Percentiles rank a stretch among this genome's conserved stretches.
Evolutionary conservation across 2,329 filamentous ascomycete species (phyloP).

Genomic region (Chaetothyriales sp.): DNA sequence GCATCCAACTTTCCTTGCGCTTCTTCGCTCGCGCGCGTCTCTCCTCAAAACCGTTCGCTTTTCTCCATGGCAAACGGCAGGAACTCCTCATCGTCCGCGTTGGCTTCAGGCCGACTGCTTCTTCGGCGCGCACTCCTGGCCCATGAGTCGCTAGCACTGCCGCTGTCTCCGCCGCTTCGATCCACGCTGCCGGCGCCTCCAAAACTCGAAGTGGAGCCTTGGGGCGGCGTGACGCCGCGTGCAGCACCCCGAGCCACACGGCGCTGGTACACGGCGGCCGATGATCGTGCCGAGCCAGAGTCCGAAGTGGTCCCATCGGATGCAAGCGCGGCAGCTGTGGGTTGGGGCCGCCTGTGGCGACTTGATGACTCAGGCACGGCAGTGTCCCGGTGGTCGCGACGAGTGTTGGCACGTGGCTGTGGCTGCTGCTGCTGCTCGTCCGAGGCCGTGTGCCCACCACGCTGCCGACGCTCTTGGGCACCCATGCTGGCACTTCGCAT

Average conservation of each 20-base stretch:
- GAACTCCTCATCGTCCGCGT: conserved; percentile 16
- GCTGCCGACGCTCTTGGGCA: conserved; percentile 14
- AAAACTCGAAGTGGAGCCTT: conserved; percentile 14
- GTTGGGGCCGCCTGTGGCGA: not conserved
- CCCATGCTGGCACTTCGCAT: conserved; percentile 36
- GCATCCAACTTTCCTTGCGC: no score
- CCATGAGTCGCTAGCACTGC: conserved; percentile 13
- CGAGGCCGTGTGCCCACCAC: not conserved
- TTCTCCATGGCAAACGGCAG: conserved; percentile 17
- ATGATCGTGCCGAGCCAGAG: conserved; percentile 13
- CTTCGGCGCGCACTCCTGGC: conserved; percentile 9
- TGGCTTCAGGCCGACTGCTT: conserved; percentile 14
- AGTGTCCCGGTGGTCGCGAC: not conserved
- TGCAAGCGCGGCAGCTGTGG: conserved; percentile 2
- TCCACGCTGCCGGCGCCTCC: conserved; percentile 14
- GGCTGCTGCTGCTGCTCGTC: no score
- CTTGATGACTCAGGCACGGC: not conserved
- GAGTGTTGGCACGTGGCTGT: conserved; percentile 1
- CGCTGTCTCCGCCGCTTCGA: conserved; percentile 9
- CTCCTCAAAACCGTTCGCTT: conserved; percentile 6
- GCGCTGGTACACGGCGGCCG: conserved; percentile 8
- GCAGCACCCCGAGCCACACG: conserved; percentile 5
- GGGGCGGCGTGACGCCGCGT: conserved; percentile 9
- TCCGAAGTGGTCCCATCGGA: conserved; percentile 12
- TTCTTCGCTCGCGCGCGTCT: no score